Conservation (phyloP, 2,329 filamentous ascomycete genomes). For the Cryphonectria nitschkei region DNA sequence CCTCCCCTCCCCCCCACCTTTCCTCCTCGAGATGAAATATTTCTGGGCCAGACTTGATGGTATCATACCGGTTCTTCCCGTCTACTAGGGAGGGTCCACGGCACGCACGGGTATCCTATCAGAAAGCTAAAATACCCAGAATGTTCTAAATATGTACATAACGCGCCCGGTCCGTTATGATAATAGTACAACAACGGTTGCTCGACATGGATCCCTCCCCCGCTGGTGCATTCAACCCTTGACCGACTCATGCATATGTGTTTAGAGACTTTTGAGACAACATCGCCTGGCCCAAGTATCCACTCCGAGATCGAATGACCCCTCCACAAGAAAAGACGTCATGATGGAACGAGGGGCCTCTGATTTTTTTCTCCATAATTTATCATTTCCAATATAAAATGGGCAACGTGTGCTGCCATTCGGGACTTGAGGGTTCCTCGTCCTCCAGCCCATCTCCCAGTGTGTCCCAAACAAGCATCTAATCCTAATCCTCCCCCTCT, state of each 20-base stretch:
- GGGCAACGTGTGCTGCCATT: not conserved
- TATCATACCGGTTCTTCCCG: not conserved
- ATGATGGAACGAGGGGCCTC: not conserved
- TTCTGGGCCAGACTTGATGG: not conserved
- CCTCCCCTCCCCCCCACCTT: no score
- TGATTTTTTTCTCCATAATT: not conserved
- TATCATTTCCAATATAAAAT: not conserved
- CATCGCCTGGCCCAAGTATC: not conserved
- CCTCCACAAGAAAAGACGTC: not conserved
- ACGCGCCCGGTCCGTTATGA: not conserved
- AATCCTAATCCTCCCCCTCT: not conserved
- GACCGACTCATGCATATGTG: not conserved
- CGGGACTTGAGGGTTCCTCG: not conserved
- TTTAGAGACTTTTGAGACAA: not conserved
- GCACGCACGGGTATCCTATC: not conserved
- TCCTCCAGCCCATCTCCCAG: not conserved
- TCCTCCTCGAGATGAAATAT: not conserved
- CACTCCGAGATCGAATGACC: not conserved
- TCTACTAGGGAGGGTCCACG: not conserved
- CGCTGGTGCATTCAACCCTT: not conserved
- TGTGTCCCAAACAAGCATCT: not conserved
- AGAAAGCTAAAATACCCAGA: not conserved
- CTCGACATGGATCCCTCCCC: constrained; percentile 1
- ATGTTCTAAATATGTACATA: not conserved
- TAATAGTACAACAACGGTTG: not conserved